phyloP scores from a whole-genome alignment of 192 early-diverging fungal genomes.

The Podila epicladia region DNA sequence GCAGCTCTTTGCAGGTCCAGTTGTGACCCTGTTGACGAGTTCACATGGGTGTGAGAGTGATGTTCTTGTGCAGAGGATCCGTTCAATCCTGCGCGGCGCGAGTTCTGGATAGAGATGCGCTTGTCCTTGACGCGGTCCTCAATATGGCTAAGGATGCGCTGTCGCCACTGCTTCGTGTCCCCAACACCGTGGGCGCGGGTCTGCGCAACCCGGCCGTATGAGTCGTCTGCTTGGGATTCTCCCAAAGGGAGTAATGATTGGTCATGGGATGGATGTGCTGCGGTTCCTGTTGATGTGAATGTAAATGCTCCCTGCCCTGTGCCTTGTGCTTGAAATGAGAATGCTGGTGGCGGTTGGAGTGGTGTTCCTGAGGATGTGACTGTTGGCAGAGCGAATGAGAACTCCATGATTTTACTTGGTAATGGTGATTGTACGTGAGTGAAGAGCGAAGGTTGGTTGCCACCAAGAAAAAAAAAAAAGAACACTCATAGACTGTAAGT shows the following conservation, averaged over 20 bases:
- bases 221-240: neutral
- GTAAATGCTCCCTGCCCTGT: neutral
- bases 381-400: neutral
- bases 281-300: neutral
- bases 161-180: slow-evolving; percentile 36
- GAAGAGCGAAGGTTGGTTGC: no score
- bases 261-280: neutral
- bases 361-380: neutral
- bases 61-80: neutral
- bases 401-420: no score
- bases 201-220: neutral
- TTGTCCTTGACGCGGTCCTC: slow-evolving; percentile 37
- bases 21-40: neutral
- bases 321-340: neutral
- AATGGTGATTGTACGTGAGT: no score
- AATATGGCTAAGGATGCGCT: slow-evolving; percentile 25
- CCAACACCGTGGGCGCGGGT: slow-evolving; percentile 18
- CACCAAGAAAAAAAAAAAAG: no score
- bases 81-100: slow-evolving; percentile 13
- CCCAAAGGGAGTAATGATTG: no score
- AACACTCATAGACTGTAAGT: no score
- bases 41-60: neutral
- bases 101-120: slow-evolving; percentile 31
- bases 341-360: neutral
- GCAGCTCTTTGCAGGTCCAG: neutral